Evolutionary conservation across 169 alveolate genomes (phyloP).

Genomic region (Plasmodium cynomolgi): DNA sequence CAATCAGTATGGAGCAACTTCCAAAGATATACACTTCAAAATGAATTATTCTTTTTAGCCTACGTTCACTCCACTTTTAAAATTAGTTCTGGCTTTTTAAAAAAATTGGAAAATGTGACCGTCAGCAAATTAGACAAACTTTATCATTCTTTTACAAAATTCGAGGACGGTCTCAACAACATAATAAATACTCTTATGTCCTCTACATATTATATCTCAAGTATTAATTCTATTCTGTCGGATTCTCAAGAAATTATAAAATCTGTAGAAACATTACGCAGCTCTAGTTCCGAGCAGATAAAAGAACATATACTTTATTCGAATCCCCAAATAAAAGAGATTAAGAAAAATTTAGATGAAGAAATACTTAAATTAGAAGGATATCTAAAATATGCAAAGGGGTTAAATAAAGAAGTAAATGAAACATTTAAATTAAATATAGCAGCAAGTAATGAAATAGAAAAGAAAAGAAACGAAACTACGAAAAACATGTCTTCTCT

Average conservation of each 20-base stretch:
- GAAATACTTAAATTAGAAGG: neutral
- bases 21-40: neutral
- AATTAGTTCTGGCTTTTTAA: neutral
- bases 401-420: neutral
- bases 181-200: neutral
- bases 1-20: neutral
- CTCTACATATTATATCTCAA: neutral
- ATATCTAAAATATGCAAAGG: neutral
- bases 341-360: neutral
- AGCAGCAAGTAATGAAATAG: neutral
- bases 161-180: neutral
- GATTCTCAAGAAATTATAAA: neutral
- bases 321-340: neutral
- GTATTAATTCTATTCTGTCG: neutral
- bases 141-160: neutral
- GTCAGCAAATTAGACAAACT: neutral
- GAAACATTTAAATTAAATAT: neutral
- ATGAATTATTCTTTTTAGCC: neutral
- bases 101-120: neutral
- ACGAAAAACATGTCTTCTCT: neutral
- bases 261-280: neutral
- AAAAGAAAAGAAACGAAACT: neutral
- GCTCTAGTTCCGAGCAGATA: neutral
- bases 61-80: neutral
- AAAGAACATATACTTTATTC: neutral